A percentile compares a stretch with the other conserved stretches of the same genome.
Evolutionary conservation across 2,329 filamentous ascomycete species (phyloP).

Genomic region (Colletotrichum tabaci): DNA sequence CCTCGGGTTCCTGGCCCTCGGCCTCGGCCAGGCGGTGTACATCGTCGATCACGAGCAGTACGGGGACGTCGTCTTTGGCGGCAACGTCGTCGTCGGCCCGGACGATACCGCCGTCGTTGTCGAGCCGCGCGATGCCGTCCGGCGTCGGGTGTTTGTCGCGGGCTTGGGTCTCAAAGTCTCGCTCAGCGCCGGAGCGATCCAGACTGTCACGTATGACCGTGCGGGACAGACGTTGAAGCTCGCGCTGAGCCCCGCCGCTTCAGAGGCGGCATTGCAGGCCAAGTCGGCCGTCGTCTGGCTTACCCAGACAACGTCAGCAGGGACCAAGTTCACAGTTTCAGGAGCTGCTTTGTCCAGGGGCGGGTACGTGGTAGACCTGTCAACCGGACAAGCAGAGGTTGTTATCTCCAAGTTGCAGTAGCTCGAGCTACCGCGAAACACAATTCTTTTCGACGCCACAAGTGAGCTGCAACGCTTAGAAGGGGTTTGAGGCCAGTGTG

Average conservation of each 20-base stretch:
- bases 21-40: conserved; percentile 65
- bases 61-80: conserved; percentile 66
- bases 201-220: conserved; percentile 21
- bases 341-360: conserved; percentile 9
- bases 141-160: conserved; percentile 64
- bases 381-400: conserved; percentile 16
- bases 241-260: neutral
- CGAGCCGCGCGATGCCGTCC: conserved; percentile 61
- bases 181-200: conserved; percentile 61
- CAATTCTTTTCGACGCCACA: neutral
- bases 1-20: conserved; percentile 66
- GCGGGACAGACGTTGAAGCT: conserved; percentile 27
- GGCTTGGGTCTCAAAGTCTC: conserved; percentile 55
- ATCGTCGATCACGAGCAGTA: conserved; percentile 60
- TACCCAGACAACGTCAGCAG: conserved; percentile 8
- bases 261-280: conserved; percentile 17
- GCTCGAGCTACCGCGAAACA: too few species aligned
- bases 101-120: conserved; percentile 51
- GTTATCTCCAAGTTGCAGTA: conserved; percentile 1
- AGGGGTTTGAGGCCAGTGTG: too few species aligned
- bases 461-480: neutral
- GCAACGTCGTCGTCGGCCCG: conserved; percentile 50
- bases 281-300: conserved; percentile 32
- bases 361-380: conserved; percentile 31
- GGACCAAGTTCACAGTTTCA: neutral